Percentiles rank a stretch among this genome's conserved stretches.
Evolutionary conservation across 2,329 filamentous ascomycete species (phyloP).

Genomic region (Neofusicoccum cordaticola): DNA sequence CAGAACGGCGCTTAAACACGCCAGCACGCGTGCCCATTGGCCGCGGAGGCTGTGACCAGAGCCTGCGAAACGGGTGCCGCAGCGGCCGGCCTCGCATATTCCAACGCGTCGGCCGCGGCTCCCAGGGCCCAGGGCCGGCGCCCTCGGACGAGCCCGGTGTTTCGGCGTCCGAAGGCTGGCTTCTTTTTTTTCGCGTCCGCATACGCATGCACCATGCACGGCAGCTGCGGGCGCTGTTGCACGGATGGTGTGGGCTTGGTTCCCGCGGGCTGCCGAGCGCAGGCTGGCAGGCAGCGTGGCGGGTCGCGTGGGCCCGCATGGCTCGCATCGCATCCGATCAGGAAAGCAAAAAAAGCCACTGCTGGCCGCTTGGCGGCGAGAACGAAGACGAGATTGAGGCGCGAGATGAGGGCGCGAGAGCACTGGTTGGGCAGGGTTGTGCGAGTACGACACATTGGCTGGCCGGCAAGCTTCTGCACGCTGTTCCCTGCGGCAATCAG

Average conservation of each 20-base stretch:
- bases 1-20: conserved; percentile 3
- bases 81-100: background rate
- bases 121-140: background rate
- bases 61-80: background rate
- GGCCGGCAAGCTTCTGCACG: background rate
- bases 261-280: background rate
- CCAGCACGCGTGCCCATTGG: background rate
- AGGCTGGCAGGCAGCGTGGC: background rate
- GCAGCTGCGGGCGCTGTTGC: background rate
- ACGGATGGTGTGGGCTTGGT: background rate
- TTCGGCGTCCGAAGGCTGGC: background rate
- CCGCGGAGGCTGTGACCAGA: background rate
- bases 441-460: background rate
- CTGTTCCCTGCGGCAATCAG: conserved; percentile 6
- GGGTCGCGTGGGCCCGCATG: background rate
- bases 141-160: background rate
- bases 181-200: background rate
- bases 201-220: background rate
- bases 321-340: background rate
- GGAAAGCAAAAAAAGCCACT: background rate
- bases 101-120: background rate
- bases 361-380: too few species aligned
- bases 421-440: background rate
- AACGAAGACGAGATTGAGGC: background rate
- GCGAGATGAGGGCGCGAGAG: background rate